Base-by-base conservation (phyloP, 192 early-diverging fungal species). In the Podila epicladia region DNA sequence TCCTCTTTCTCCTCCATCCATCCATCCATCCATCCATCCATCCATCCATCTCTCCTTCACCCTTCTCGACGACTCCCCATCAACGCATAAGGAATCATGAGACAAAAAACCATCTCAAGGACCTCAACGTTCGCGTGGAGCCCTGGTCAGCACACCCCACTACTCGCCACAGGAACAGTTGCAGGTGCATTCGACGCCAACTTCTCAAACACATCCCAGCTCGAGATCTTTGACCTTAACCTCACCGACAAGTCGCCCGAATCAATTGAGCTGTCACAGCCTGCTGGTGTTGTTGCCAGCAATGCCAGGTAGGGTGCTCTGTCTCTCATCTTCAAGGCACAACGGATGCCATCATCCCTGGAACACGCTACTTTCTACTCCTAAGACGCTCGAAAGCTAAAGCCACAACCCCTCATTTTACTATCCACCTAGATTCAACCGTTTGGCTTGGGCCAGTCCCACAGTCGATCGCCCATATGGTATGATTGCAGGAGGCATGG, bases 161-260 rank as follows among this genome's bases (percentile, higher is more conserved):
- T 97, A 45, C 86, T 99, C 62, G 98, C 97, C 5, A 86, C 91
- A 5, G 98, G 96, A 62, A 97, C 98, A 13, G 95, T 95, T 24
- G 95, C 98, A 5, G 98, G 98, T 5, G 98, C 98, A 26, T 88
- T 99, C 65, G 98, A 99, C 85, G 96, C 95, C 45, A 93, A 94
- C 19, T 99, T 99, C 80, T 95, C 92, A 62, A 96, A 94, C 72
- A 89, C 90, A 20, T 91, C 97, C 8, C 90, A 92, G 78, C 88
- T 99, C 45, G 98, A 98, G 83, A 83, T 99, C 53, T 97, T 96
- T 82, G 86, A 91, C 64, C 89, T 97, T 32, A 88, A 90, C 65
- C 57, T 88, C 38, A 61, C 77, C 29, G 73, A 83, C 22, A 82
- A 83, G 32, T 78, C 83, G 45, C 69, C 74, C 7, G 68, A 77